These are phyloP conservation scores for Buddleja alternifolia DNA, from an alignment of 257 asterid species.

Conservation along the genomic window DNA sequence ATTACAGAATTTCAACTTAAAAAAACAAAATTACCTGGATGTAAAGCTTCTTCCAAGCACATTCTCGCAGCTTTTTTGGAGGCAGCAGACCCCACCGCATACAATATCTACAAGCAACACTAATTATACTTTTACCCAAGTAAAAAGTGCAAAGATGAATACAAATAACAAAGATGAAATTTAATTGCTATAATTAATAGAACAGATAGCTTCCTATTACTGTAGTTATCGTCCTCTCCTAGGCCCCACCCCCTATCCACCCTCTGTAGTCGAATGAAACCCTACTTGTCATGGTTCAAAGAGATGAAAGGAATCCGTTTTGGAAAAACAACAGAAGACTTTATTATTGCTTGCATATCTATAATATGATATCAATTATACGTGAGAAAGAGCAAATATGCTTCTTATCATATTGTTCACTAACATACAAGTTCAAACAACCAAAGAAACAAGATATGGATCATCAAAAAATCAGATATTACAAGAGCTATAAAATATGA, in stretches of 20 bases:
- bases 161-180: not conserved
- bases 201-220: not conserved
- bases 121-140: not conserved
- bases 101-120: conserved; percentile 51
- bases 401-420: too few species aligned
- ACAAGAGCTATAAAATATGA: conserved; percentile 12
- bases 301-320: too few species aligned
- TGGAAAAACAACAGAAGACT: too few species aligned
- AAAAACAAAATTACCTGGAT: conserved; percentile 39
- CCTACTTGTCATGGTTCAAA: too few species aligned
- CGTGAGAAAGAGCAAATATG: too few species aligned
- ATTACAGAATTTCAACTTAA: not conserved
- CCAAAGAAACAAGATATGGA: not conserved
- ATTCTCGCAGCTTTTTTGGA: conserved; percentile 73
- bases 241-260: too few species aligned
- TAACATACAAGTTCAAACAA: not conserved
- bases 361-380: too few species aligned
- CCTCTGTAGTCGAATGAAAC: too few species aligned
- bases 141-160: not conserved
- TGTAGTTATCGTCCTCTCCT: not conserved
- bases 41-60: conserved; percentile 89
- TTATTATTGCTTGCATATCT: too few species aligned
- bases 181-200: conserved; percentile 1
- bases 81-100: conserved; percentile 93
- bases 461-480: not conserved